Base-by-base conservation (phyloP, 352 stramenopile species). In the Saprolegnia diclina region DNA sequence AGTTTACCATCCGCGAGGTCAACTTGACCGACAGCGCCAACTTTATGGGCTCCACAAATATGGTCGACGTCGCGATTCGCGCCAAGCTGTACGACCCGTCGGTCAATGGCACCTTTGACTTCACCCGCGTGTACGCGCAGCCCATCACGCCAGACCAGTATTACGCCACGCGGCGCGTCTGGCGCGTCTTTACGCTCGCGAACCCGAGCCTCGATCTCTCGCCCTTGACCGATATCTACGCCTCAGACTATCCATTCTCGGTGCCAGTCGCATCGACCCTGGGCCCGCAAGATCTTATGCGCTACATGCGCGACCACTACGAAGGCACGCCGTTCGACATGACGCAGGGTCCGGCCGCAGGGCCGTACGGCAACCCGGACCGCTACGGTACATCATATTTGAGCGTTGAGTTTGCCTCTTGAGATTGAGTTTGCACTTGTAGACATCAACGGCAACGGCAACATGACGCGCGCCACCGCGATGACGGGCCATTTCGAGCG, bases 1-100 rank as follows among this genome's bases (percentile, higher is more conserved):
- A 97, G 76, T 98, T 98, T 77, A 82, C 97, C 29, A 98, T 98
- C 74, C 88, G 90, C 53, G 73, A 95, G 61, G 66, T 98, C n/a
- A 74, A 94, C 70, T 65, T 90, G 40, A 83, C 72, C 50, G 74
- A 96, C 55, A 73, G 82, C 5, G 78, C 92, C 24, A 82, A 88
- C 61, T 98, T 97, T 57, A 77, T 98, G 56, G 93, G 90, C 26
- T 97, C 89, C 10, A 62, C 77, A 13, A 98, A 97, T 69, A 67
- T 98, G 10, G 83, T 92, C 56, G 78, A 90, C 24, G 88, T 98
- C 6, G 92, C 92, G 18, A 83, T 87, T 42, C 82, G 88, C 38
- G 88, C 90, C 65, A 78, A 85, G 14, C 76, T 96, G 67, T 98
- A 89, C 87, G 74, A 79, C 19, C 72, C 77, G 0, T 72, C 88